Evolutionary conservation across 1,284 basidiomycete genomes (phyloP).

Genomic region (Leccinum pallidistipes): DNA sequence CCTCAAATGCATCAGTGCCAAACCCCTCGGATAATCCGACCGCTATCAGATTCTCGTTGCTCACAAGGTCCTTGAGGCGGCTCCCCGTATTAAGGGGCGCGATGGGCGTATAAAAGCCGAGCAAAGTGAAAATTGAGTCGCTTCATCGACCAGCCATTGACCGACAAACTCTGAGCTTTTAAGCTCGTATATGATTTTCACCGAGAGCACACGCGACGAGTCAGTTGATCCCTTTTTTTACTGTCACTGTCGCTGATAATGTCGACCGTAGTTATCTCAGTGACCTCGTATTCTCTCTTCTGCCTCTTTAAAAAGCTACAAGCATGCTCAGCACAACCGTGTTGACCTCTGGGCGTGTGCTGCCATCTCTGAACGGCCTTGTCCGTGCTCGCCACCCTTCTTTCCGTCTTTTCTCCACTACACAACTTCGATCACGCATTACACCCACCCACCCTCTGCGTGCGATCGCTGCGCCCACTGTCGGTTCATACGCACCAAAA

Average conservation of each 20-base stretch:
- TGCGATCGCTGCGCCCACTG: slow-evolving; percentile 78
- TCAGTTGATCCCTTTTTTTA: slow-evolving; percentile 39
- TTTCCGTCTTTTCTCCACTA: slow-evolving; percentile 36
- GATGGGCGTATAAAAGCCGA: background rate
- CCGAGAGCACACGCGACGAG: slow-evolving; percentile 84
- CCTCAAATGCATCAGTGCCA: slow-evolving; percentile 20
- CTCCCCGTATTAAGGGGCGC: background rate
- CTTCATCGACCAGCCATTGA: background rate
- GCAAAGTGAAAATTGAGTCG: background rate
- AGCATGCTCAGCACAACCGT: slow-evolving; percentile 8
- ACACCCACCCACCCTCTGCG: slow-evolving; percentile 44
- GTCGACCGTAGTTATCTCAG: slow-evolving; percentile 66
- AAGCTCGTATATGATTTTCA: slow-evolving; percentile 74
- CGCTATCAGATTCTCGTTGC: slow-evolving; percentile 52
- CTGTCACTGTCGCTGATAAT: background rate
- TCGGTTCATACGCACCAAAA: slow-evolving; percentile 68
- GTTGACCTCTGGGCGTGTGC: slow-evolving; percentile 4
- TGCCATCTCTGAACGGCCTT: slow-evolving; percentile 18
- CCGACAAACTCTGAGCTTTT: slow-evolving; percentile 7
- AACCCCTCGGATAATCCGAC: slow-evolving; percentile 36
- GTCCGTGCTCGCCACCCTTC: slow-evolving; percentile 19
- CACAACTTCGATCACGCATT: slow-evolving; percentile 30
- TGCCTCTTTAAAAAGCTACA: slow-evolving; percentile 46
- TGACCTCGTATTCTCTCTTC: slow-evolving; percentile 81
- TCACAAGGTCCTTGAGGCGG: slow-evolving; percentile 57